Conservation (phyloP, 2,329 filamentous ascomycete genomes). For the Truncatella angustata region DNA sequence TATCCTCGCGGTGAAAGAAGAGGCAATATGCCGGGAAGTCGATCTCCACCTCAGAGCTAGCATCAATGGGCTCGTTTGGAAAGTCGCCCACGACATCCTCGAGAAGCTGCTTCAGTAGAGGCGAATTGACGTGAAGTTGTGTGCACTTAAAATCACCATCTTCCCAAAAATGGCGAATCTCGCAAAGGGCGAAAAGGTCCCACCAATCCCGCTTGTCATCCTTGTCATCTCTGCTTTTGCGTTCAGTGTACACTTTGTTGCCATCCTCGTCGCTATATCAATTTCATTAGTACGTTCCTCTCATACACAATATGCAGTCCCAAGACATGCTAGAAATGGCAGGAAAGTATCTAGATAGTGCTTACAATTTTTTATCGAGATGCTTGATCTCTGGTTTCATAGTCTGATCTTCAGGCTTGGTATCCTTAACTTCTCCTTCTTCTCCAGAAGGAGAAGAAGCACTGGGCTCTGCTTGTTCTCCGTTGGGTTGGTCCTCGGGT, state of each 20-base stretch:
- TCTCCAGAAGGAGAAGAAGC: too few species aligned
- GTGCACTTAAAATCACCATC: constrained; percentile 18
- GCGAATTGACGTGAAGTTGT: constrained; percentile 26
- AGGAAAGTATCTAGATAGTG: too few species aligned
- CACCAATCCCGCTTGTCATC: constrained; percentile 27
- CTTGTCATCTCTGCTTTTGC: constrained; percentile 20
- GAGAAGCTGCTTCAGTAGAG: constrained; percentile 25
- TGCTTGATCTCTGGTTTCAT: constrained; percentile 30
- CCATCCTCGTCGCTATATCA: constrained; percentile 24
- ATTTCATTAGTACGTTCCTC: too few species aligned
- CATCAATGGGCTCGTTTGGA: constrained; percentile 17
- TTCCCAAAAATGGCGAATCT: constrained; percentile 21
- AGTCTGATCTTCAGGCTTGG: constrained; percentile 17
- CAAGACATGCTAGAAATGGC: too few species aligned
- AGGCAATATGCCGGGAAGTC: constrained; percentile 24
- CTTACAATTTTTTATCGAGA: constrained; percentile 23
- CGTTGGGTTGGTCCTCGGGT: background rate
- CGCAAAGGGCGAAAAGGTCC: constrained; percentile 27
- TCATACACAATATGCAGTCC: too few species aligned
- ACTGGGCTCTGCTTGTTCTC: background rate
- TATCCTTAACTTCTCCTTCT: background rate
- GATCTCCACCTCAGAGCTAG: constrained; percentile 21
- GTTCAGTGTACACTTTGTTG: constrained; percentile 24
- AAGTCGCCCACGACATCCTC: constrained; percentile 27
- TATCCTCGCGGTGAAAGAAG: constrained; percentile 23